A percentile compares a stretch with the other conserved stretches of the same genome.
Conservation (phyloP, 768 basidiomycete species). For the Mycena alexandri region DNA sequence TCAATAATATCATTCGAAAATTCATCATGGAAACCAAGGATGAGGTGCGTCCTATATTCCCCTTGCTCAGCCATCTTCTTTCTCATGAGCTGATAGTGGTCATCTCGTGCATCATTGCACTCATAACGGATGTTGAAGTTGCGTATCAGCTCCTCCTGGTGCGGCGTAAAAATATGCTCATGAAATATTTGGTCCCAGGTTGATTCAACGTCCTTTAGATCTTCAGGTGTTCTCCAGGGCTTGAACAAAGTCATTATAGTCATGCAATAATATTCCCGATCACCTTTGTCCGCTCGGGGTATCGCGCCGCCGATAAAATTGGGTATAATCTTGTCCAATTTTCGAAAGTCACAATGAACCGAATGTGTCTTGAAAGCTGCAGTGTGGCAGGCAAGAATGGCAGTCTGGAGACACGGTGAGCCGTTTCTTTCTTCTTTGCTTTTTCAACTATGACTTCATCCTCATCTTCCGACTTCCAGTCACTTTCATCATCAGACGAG, state of each 20-base stretch:
- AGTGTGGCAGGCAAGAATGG: not conserved
- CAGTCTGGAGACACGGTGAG: not conserved
- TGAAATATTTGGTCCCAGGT: conserved; percentile 39
- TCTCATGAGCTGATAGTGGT: conserved; percentile 39
- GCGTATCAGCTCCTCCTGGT: conserved; percentile 37
- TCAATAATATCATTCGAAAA: not conserved
- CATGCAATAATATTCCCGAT: conserved; percentile 48
- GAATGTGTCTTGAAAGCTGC: not conserved
- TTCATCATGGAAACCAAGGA: not conserved
- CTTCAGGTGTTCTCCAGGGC: conserved; percentile 42
- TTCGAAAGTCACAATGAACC: conserved; percentile 1
- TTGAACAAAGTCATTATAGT: conserved; percentile 44
- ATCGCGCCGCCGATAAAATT: conserved; percentile 45
- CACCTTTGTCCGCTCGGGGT: conserved; percentile 45
- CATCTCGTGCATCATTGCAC: conserved; percentile 48
- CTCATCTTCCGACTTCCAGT: not conserved
- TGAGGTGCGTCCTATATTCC: not conserved
- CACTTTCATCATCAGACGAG: too few relatives aligned
- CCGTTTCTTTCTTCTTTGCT: not conserved
- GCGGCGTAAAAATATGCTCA: conserved; percentile 28
- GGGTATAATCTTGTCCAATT: conserved; percentile 35
- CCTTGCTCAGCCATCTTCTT: conserved; percentile 25
- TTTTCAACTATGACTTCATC: conserved; percentile 3
- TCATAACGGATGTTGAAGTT: conserved; percentile 47
- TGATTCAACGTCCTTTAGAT: conserved; percentile 35